Percentiles rank a stretch among this genome's conserved stretches.
phyloP scores from a whole-genome alignment of 116 monocot genomes.

The Dioscorea cayenensis region DNA sequence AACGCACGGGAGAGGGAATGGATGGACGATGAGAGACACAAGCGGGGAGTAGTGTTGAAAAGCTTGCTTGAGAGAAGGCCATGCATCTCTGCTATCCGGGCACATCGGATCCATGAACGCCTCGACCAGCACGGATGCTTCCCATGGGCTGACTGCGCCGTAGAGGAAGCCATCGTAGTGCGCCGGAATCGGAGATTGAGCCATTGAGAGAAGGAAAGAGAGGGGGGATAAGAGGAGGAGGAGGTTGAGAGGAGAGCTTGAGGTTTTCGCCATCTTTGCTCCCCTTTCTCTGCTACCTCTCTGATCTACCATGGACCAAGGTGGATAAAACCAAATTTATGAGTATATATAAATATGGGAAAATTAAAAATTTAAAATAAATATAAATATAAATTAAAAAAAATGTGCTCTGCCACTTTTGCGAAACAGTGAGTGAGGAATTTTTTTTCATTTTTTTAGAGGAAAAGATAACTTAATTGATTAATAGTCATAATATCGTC shows the following conservation, averaged over 20 bases:
- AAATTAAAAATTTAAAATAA: no score
- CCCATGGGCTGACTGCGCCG: background rate
- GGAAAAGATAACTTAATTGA: no score
- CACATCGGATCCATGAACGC: conserved; percentile 68
- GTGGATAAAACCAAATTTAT: no score
- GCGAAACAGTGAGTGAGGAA: no score
- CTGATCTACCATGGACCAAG: no score
- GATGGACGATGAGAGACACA: conserved; percentile 4
- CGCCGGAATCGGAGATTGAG: conserved; percentile 17
- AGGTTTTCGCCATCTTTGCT: no score
- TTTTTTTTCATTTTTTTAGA: no score
- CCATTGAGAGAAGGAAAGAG: background rate
- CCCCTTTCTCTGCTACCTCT: no score
- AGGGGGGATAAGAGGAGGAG: background rate
- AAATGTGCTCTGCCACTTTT: no score
- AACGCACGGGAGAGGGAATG: conserved; percentile 8
- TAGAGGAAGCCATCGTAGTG: conserved; percentile 50
- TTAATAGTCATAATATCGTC: no score
- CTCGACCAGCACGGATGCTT: conserved; percentile 30
- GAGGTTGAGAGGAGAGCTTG: background rate
- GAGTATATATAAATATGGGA: no score
- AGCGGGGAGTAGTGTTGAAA: conserved; percentile 9
- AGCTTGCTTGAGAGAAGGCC: conserved; percentile 34
- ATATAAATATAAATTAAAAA: no score
- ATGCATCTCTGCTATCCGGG: conserved; percentile 74